phyloP scores from a whole-genome alignment of 768 basidiomycete genomes.

The Lentinula aciculospora region DNA sequence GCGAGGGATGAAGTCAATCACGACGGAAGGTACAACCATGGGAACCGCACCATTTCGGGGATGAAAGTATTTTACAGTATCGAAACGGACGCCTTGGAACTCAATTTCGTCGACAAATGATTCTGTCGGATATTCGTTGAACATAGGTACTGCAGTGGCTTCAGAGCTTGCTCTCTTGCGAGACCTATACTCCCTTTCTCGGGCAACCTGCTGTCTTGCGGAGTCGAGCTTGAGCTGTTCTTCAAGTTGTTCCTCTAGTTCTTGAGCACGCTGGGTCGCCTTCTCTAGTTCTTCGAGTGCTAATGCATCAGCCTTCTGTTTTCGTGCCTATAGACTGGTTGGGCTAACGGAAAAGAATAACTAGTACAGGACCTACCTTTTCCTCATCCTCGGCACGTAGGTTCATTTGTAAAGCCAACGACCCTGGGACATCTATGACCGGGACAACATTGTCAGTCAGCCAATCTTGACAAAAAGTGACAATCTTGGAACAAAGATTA shows the following conservation, averaged over 20 bases:
- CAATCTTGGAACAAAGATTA: conserved; percentile 39
- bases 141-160: conserved; percentile 56
- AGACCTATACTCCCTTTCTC: conserved; percentile 41
- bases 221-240: conserved; percentile 65
- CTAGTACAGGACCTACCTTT: conserved; percentile 30
- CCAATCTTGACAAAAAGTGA: conserved; percentile 69
- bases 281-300: conserved; percentile 45
- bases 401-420: conserved; percentile 76
- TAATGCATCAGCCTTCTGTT: conserved; percentile 50
- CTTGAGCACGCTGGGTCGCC: conserved; percentile 47
- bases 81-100: conserved; percentile 55
- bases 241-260: conserved; percentile 59
- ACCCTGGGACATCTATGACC: conserved; percentile 55
- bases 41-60: conserved; percentile 51
- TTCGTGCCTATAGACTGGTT: conserved; percentile 35
- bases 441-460: conserved; percentile 51
- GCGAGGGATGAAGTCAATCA: neutral
- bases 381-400: conserved; percentile 68
- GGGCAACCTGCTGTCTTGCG: conserved; percentile 50
- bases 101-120: conserved; percentile 53
- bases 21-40: neutral
- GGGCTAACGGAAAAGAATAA: neutral
- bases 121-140: conserved; percentile 51
- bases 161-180: conserved; percentile 66
- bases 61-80: conserved; percentile 65